A percentile compares a stretch with the other conserved stretches of the same genome.
phyloP scores from a whole-genome alignment of 805 yeast genomes.

The Brettanomyces bruxellensis region DNA sequence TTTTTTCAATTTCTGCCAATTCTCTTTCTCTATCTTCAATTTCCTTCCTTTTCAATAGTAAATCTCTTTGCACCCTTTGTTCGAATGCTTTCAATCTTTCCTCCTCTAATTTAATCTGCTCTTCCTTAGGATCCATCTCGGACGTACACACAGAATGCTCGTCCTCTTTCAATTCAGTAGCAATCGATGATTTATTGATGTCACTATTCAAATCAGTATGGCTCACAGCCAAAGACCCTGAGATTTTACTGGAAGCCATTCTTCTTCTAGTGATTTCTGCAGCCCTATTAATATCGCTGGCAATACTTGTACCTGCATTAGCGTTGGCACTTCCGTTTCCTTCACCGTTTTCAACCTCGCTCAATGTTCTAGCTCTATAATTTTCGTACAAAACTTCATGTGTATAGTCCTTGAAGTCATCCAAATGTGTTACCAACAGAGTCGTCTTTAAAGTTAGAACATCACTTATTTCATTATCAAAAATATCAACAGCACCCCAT shows the following conservation, averaged over 20 bases:
- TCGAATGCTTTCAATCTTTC: constrained; percentile 81
- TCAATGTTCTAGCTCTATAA: constrained; percentile 61
- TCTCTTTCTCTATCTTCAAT: constrained; percentile 79
- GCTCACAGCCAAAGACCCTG: constrained; percentile 3
- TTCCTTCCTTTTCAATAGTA: constrained; percentile 72
- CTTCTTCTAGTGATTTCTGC: constrained; percentile 2
- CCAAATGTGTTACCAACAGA: constrained; percentile 72
- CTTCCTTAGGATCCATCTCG: constrained; percentile 48
- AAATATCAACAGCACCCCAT: constrained; percentile 59
- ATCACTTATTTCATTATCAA: constrained; percentile 65
- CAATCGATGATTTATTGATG: neutral
- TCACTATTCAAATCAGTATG: neutral
- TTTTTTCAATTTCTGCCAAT: constrained; percentile 62
- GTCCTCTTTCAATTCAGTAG: neutral
- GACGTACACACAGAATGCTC: constrained; percentile 1
- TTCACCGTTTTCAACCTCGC: constrained; percentile 8
- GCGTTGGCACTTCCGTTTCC: neutral
- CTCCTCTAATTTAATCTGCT: constrained; percentile 82
- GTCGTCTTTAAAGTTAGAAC: constrained; percentile 74
- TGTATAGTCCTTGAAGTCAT: constrained; percentile 82
- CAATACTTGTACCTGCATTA: constrained; percentile 4
- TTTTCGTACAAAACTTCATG: constrained; percentile 82
- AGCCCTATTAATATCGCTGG: constrained; percentile 3
- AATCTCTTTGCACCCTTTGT: constrained; percentile 81
- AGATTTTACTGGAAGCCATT: neutral